Conservation (phyloP, 1,284 basidiomycete genomes). For the Ceratobasidium sp. region DNA sequence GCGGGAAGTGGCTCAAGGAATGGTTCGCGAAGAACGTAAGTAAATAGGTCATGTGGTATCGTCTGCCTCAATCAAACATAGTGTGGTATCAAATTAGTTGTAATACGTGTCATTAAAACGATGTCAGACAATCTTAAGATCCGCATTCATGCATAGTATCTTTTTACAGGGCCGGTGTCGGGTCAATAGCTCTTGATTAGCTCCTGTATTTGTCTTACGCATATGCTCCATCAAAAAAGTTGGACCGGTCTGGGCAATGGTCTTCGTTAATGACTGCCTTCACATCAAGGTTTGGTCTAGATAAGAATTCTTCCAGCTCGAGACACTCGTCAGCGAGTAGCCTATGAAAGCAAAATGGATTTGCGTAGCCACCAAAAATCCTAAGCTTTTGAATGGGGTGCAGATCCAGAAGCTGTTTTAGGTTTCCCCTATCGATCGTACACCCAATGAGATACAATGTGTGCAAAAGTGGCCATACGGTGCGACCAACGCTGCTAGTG, state of each 20-base stretch:
- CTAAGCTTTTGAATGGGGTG: not conserved
- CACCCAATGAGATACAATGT: not conserved
- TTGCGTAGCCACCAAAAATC: not conserved
- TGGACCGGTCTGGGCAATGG: not conserved
- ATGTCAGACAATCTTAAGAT: no score
- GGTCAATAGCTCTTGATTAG: no score
- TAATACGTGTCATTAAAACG: no score
- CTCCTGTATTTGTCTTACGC: not conserved
- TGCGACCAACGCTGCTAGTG: no score
- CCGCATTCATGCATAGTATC: no score
- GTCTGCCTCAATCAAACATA: no score
- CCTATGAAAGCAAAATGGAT: not conserved
- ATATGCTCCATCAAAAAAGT: conserved; percentile 3
- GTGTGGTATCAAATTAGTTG: no score
- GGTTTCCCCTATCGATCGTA: not conserved
- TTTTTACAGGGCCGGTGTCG: no score
- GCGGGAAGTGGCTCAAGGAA: conserved; percentile 9
- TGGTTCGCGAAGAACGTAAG: conserved; percentile 9
- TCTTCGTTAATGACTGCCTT: not conserved
- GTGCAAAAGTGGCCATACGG: not conserved
- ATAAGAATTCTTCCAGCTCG: not conserved
- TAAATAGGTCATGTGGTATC: not conserved
- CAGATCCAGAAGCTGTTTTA: not conserved
- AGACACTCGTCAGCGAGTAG: not conserved
- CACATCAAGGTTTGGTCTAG: not conserved